phyloP scores from a whole-genome alignment of 2,329 filamentous ascomycete species.

The Epichloe uncinata region DNA sequence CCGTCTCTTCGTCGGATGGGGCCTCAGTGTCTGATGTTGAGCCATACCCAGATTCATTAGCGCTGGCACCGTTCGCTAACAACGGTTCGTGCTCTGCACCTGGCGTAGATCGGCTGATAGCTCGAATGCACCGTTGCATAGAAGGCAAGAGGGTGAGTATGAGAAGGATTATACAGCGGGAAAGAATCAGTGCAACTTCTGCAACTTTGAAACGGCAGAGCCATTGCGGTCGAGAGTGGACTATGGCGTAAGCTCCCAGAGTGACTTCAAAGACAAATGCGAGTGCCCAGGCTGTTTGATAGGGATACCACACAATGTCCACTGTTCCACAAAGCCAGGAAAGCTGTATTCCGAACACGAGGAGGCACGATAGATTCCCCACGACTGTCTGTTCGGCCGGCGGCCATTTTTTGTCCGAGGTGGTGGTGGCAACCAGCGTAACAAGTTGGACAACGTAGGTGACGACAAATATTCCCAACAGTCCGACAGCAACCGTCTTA shows the following conservation, averaged over 20 bases:
- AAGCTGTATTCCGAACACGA: slow-evolving; percentile 51
- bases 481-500: slow-evolving; percentile 21
- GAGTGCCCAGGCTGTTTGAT: slow-evolving; percentile 48
- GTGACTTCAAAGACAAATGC: slow-evolving; percentile 41
- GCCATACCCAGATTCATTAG: slow-evolving; percentile 25
- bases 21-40: slow-evolving; percentile 27
- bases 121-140: slow-evolving; percentile 15
- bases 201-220: slow-evolving; percentile 11
- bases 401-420: slow-evolving; percentile 24
- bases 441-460: slow-evolving; percentile 36
- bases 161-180: slow-evolving; percentile 14
- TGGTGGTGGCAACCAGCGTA: slow-evolving; percentile 23
- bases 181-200: slow-evolving; percentile 11
- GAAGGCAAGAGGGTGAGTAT: slow-evolving; percentile 16
- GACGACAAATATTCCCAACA: slow-evolving; percentile 29
- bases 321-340: slow-evolving; percentile 37
- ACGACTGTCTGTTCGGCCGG: slow-evolving; percentile 37
- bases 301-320: slow-evolving; percentile 47
- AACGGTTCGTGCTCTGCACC: slow-evolving; percentile 49
- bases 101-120: slow-evolving; percentile 11
- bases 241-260: slow-evolving; percentile 22
- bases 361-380: slow-evolving; percentile 45
- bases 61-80: slow-evolving; percentile 23
- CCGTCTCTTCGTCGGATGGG: slow-evolving; percentile 25
- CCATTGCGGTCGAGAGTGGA: slow-evolving; percentile 1